phyloP scores from a whole-genome alignment of 495 filamentous ascomycete species.

The Hypoxylon crocopeplum region DNA sequence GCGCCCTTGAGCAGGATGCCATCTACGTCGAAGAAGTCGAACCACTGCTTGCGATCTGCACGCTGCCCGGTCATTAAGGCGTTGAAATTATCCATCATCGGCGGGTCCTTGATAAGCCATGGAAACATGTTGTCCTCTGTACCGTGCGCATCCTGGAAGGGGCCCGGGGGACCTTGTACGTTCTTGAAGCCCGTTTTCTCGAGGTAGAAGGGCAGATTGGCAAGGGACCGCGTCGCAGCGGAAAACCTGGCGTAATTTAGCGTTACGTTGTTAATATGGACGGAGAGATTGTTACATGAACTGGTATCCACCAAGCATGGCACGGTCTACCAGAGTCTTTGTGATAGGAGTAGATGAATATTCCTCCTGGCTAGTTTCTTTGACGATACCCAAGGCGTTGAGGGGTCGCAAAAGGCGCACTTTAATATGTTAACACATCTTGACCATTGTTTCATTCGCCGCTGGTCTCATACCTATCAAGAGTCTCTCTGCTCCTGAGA shows the following conservation, averaged over 20 bases:
- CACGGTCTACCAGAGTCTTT: conserved; percentile 37
- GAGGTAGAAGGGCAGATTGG: conserved; percentile 27
- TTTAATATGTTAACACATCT: background rate
- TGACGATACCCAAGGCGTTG: conserved; percentile 55
- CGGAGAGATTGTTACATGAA: conserved; percentile 38
- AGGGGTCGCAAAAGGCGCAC: conserved; percentile 51
- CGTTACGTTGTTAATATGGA: conserved; percentile 6
- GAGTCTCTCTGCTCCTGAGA: conserved; percentile 15
- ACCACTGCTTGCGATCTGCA: conserved; percentile 19
- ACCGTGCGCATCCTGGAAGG: conserved; percentile 26
- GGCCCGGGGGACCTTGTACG: conserved; percentile 16
- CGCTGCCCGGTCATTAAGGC: conserved; percentile 29
- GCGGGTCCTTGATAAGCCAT: conserved; percentile 24
- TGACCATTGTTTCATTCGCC: background rate
- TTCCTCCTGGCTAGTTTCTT: conserved; percentile 49
- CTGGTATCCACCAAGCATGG: conserved; percentile 31
- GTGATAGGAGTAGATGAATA: conserved; percentile 55
- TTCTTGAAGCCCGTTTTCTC: conserved; percentile 31
- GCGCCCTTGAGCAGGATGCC: conserved; percentile 10
- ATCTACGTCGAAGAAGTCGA: conserved; percentile 20
- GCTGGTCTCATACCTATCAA: conserved; percentile 16
- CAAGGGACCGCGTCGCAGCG: conserved; percentile 9
- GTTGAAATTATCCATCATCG: conserved; percentile 27
- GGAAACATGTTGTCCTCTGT: conserved; percentile 27
- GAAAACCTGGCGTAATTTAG: conserved; percentile 8